Conservation (phyloP, 129 eudicot genomes). For the Arctium lappa region DNA sequence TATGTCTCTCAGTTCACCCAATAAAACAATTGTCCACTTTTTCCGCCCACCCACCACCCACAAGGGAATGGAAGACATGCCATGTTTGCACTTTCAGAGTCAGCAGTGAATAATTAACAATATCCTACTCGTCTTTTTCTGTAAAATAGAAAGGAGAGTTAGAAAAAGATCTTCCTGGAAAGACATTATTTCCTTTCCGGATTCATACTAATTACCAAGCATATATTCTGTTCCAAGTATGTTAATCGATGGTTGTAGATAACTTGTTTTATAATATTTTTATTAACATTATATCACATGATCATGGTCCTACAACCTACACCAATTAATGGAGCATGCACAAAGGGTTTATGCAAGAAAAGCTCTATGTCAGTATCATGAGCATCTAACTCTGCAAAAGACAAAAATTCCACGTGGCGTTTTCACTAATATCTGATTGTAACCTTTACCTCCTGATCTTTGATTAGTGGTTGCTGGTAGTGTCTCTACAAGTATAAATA, state of each 20-base stretch:
- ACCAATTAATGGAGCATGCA: conserved; percentile 36
- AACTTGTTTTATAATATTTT: not conserved
- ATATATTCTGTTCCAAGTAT: conserved; percentile 22
- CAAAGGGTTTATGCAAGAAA: conserved; percentile 26
- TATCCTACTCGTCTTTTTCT: conserved; percentile 22
- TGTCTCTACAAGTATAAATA: conserved; percentile 47
- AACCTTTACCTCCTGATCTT: conserved; percentile 24
- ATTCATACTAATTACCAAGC: conserved; percentile 20
- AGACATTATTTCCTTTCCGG: conserved; percentile 25
- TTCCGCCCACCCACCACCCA: conserved; percentile 33
- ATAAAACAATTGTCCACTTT: conserved; percentile 27
- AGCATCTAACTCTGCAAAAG: conserved; percentile 25
- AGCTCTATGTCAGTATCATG: conserved; percentile 33
- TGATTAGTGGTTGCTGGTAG: conserved; percentile 22
- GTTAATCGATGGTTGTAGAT: conserved; percentile 17
- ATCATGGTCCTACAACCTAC: conserved; percentile 45
- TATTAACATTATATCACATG: conserved; percentile 35
- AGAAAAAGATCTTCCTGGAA: conserved; percentile 12
- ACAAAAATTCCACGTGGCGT: conserved; percentile 38
- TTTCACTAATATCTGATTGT: conserved; percentile 26
- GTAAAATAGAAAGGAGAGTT: conserved; percentile 20
- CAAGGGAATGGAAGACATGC: conserved; percentile 43
- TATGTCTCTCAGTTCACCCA: conserved; percentile 25
- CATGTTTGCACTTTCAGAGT: conserved; percentile 41
- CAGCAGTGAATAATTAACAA: conserved; percentile 25